phyloP scores from a whole-genome alignment of 1,139 yeast genomes.

The Candida smagusa region DNA sequence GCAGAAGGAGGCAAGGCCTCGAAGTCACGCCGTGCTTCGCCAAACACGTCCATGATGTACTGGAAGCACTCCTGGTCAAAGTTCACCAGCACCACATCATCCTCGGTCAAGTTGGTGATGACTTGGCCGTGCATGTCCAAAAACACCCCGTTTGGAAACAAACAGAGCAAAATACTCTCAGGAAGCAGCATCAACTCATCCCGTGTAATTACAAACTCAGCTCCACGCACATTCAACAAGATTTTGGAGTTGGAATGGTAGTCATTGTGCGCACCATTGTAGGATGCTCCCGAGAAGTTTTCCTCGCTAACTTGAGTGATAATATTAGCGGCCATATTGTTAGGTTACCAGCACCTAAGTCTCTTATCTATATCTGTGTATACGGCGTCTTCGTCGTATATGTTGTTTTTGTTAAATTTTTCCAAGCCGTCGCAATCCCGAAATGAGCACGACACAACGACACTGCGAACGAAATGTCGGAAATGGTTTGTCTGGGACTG shows the following conservation, averaged over 20 bases:
- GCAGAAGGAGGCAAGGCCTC: conserved; percentile 22
- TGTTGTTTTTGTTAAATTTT: conserved; percentile 3
- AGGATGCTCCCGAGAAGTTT: conserved; percentile 18
- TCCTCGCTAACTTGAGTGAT: conserved; percentile 66
- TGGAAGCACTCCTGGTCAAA: conserved; percentile 85
- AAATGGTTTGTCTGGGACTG: conserved; percentile 5
- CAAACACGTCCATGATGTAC: conserved; percentile 70
- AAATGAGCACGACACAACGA: no score
- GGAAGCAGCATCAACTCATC: conserved; percentile 91
- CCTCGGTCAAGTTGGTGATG: conserved; percentile 72
- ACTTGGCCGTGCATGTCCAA: conserved; percentile 71
- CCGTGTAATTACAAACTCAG: conserved; percentile 65
- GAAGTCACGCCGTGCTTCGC: conserved; percentile 40
- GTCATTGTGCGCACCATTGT: conserved; percentile 30
- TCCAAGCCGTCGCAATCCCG: conserved; percentile 1
- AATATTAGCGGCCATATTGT: conserved; percentile 38
- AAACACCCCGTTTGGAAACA: conserved; percentile 88
- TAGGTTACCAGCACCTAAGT: conserved; percentile 15
- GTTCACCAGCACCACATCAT: conserved; percentile 74
- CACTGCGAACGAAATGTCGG: no score
- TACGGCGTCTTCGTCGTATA: no score
- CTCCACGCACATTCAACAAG: conserved; percentile 64
- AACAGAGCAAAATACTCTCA: conserved; percentile 79
- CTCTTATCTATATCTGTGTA: neutral
- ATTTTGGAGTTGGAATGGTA: conserved; percentile 65